These are phyloP conservation scores for Aspergillus asperescens DNA, from an alignment of 495 filamentous ascomycete genomes.

Conservation along the genomic window DNA sequence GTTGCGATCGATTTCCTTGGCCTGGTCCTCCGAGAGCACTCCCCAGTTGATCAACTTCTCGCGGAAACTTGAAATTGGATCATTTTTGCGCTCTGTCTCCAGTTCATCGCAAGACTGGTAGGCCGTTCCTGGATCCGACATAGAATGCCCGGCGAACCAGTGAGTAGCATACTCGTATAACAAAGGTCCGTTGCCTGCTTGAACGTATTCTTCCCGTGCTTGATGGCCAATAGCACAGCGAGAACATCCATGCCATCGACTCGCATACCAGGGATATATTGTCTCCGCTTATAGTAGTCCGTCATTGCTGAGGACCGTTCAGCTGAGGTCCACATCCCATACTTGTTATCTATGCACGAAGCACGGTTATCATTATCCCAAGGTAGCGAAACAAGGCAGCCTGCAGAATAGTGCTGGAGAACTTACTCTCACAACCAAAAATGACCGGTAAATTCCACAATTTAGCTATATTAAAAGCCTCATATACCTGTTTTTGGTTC, in stretches of 20 bases:
- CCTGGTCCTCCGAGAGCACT: constrained; percentile 80
- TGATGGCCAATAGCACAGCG: constrained; percentile 79
- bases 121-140: constrained; percentile 91
- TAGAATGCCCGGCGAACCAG: constrained; percentile 90
- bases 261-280: constrained; percentile 93
- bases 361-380: neutral
- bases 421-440: constrained; percentile 89
- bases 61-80: constrained; percentile 87
- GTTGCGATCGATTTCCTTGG: constrained; percentile 82
- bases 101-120: constrained; percentile 94
- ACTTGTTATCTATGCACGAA: constrained; percentile 74
- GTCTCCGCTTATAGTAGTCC: constrained; percentile 63
- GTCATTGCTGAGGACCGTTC: constrained; percentile 1
- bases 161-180: constrained; percentile 94
- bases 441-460: constrained; percentile 86
- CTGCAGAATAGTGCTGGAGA: neutral
- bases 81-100: constrained; percentile 76
- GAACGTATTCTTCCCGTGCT: constrained; percentile 76
- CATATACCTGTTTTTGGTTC: constrained; percentile 95
- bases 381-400: neutral
- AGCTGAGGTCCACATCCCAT: constrained; percentile 78
- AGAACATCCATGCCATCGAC: constrained; percentile 96
- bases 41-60: constrained; percentile 84
- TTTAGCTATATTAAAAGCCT: constrained; percentile 97
- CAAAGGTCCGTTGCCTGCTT: constrained; percentile 71